phyloP scores from a whole-genome alignment of 805 yeast species.

The Ogataea neopini region DNA sequence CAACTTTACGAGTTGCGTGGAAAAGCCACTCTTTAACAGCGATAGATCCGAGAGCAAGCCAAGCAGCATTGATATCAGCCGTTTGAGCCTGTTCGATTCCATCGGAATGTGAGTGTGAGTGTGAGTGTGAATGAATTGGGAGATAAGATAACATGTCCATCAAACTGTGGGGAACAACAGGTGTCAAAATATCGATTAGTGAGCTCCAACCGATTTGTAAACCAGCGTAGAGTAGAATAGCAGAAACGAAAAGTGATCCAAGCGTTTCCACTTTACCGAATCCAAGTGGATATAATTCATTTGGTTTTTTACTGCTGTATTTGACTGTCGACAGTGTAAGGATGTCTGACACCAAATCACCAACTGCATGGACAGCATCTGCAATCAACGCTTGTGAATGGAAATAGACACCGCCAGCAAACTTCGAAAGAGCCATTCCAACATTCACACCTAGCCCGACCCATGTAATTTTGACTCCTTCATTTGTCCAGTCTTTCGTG shows the following conservation, averaged over 20 bases:
- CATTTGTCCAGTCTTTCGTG: conserved; percentile 56
- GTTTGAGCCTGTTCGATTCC: conserved; percentile 37
- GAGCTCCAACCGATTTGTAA: conserved; percentile 88
- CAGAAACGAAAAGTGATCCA: conserved; percentile 87
- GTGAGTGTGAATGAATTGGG: conserved; percentile 57
- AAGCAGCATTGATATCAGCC: conserved; percentile 87
- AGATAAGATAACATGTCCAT: conserved; percentile 53
- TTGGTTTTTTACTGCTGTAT: conserved; percentile 62
- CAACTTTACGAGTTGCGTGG: conserved; percentile 79
- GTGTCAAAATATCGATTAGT: conserved; percentile 64
- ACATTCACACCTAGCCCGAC: conserved; percentile 83
- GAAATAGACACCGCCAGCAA: conserved; percentile 85
- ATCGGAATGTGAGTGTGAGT: conserved; percentile 49
- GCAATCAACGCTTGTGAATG: conserved; percentile 95
- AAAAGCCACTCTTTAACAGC: conserved; percentile 85
- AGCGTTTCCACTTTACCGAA: conserved; percentile 91
- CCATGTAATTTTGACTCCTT: conserved; percentile 93
- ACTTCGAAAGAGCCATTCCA: conserved; percentile 83
- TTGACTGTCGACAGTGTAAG: conserved; percentile 88
- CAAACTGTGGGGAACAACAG: conserved; percentile 61
- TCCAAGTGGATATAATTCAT: conserved; percentile 72
- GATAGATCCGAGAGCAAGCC: conserved; percentile 91
- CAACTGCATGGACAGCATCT: conserved; percentile 90
- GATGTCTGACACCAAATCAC: conserved; percentile 88
- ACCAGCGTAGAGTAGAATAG: conserved; percentile 84